These are phyloP conservation scores for Oxyria digyna DNA, from an alignment of 148 eudicot genomes.

Conservation along the genomic window DNA sequence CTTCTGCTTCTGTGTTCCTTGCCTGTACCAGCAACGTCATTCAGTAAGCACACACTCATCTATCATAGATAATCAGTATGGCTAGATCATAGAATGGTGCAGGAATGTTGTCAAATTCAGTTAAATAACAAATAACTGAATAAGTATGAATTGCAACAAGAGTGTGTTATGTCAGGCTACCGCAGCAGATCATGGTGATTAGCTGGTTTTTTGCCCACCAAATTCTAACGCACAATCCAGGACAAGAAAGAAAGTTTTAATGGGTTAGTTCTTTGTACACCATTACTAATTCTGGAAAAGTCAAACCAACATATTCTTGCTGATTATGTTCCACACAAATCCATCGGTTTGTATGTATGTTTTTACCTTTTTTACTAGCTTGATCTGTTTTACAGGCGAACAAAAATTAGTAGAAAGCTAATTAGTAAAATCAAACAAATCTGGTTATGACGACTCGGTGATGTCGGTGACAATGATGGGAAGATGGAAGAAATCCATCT, in stretches of 20 bases:
- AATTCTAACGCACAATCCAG: background rate
- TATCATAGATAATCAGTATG: background rate
- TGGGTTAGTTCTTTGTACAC: background rate
- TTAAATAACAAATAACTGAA: background rate
- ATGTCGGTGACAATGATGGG: background rate
- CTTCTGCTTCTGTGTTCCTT: background rate
- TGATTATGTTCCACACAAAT: background rate
- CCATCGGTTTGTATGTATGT: background rate
- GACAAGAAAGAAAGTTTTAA: background rate
- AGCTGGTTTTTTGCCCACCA: background rate
- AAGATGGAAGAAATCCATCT: background rate
- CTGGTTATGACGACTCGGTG: background rate
- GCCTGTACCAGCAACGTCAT: constrained; percentile 2
- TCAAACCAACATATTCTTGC: background rate
- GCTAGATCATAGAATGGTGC: background rate
- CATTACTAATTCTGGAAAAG: background rate
- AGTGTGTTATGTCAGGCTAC: background rate
- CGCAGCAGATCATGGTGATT: background rate
- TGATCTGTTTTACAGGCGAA: background rate
- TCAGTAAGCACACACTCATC: background rate
- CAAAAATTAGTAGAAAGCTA: background rate
- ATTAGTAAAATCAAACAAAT: background rate
- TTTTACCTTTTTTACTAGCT: background rate
- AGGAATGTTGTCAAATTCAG: background rate
- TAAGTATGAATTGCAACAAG: background rate